Evolutionary conservation across 176 grass and related monocot genomes (phyloP).

Genomic region (Carex cristatella): DNA sequence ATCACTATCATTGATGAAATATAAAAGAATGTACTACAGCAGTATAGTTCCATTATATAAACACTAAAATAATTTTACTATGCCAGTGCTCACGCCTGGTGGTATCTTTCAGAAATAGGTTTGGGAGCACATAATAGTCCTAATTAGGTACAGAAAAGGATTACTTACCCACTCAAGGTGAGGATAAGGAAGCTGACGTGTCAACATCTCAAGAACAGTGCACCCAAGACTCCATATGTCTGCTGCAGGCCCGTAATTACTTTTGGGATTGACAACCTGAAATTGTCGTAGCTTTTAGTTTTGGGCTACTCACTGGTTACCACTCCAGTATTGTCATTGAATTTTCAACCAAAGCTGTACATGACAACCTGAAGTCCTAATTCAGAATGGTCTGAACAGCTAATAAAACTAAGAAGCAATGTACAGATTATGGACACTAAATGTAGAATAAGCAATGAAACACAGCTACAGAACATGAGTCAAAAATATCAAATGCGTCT

Average conservation of each 20-base stretch:
- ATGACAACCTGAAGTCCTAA: neutral
- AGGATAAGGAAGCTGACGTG: conserved; percentile 79
- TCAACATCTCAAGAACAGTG: conserved; percentile 89
- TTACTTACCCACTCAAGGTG: conserved; percentile 70
- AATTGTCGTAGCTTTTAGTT: neutral
- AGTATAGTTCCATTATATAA: neutral
- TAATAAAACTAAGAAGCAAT: neutral
- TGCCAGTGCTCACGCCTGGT: neutral
- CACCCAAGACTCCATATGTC: conserved; percentile 94
- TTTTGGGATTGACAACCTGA: conserved; percentile 85
- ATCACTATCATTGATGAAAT: neutral
- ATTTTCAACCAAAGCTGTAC: neutral
- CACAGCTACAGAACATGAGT: neutral
- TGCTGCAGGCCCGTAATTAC: conserved; percentile 65
- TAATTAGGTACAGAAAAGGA: neutral
- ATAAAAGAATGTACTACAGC: neutral
- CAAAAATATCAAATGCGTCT: neutral
- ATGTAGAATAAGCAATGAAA: neutral
- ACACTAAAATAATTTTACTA: neutral
- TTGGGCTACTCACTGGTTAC: neutral
- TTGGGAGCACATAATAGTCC: neutral
- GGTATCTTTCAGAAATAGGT: neutral
- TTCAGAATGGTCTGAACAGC: neutral
- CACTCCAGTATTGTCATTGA: neutral
- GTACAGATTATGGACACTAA: neutral